Evolutionary conservation across 2,329 filamentous ascomycete genomes (phyloP), one percentile per base, ranked within the genome.

Genomic region (Bipolaris victoriae): DNA sequence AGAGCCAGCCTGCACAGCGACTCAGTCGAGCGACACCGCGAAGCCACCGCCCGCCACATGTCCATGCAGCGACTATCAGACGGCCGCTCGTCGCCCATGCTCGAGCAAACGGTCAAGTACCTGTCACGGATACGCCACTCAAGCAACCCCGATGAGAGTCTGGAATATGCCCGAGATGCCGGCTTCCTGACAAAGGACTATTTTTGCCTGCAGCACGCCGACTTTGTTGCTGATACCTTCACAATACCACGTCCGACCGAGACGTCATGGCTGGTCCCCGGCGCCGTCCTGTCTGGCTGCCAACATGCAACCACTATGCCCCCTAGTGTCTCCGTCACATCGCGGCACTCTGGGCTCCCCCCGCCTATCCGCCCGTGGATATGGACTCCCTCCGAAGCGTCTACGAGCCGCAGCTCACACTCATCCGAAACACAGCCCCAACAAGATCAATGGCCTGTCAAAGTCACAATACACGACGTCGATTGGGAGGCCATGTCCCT

Each of bases 361-460:
- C 62, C 73, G 7, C 63, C 70, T 15, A 60, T 68, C 13, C 70
- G 77, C 15, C 76, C 77, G 13, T 79, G 78, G 77, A 68, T 78
- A 11, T 73, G 70, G 36, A 68, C 74, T 46, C 69, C 63, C 50
- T 69, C 67, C 65, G 61, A 67, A 64, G 63, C 73, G 18, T 58
- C 71, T 40, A 66, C 68, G 7, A 66, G 65, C 36, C 66, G 69
- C 33, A 59, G 48, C 41, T 53, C 58, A 3, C 62, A 59, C 16
- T 49, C 62, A 37, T 62, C 66, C 13, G 67, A 72, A 39, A 47
- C 60, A 2, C 61, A 62, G 3, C 63, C 66, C 18, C 78, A 80
- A 29, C 82, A 85, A 53, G 85, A 88, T 63, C 82, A 83, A 43
- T 90, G 87, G 87, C 86, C 86, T 6, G 87, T 90, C 31, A 87